Evolutionary conservation across 73 alveolate species (phyloP).

Genomic region (Durusdinium trenchii): DNA sequence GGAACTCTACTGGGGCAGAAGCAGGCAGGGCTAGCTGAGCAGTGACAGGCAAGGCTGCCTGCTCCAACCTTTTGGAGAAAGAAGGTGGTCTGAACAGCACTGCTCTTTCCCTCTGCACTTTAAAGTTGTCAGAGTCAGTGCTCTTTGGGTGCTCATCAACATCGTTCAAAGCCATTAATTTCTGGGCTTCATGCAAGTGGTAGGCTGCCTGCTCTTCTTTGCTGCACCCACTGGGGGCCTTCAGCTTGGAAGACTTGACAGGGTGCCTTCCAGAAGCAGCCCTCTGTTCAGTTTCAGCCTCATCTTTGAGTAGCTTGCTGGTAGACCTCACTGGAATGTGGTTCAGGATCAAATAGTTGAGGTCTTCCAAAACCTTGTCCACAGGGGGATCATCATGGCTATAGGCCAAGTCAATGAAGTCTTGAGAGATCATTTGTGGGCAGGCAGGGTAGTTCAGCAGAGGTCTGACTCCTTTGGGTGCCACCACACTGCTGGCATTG

Average conservation of each 20-base stretch:
- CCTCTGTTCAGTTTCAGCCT: neutral
- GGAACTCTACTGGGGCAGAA: too few relatives aligned
- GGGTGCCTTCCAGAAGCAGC: neutral
- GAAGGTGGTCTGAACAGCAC: neutral
- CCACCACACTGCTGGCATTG: neutral
- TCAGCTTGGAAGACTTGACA: neutral
- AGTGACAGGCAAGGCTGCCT: neutral
- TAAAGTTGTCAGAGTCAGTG: neutral
- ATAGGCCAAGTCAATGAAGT: neutral
- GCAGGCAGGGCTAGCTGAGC: neutral
- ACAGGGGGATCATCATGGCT: neutral
- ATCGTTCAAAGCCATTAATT: neutral
- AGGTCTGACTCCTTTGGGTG: slow-evolving; percentile 11
- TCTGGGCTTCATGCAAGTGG: neutral
- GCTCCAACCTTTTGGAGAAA: neutral
- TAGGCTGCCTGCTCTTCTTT: neutral
- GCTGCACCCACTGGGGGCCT: neutral
- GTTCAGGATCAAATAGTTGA: neutral
- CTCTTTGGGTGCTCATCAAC: neutral
- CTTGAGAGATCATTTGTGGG: neutral
- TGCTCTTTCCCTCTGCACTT: neutral
- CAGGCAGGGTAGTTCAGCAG: neutral
- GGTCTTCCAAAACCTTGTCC: neutral
- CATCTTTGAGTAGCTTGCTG: neutral
- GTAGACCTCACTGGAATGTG: slow-evolving; percentile 7